A percentile compares a stretch with the other conserved stretches of the same genome.
Evolutionary conservation across 805 yeast species (phyloP).

Genomic region (Candida tallmaniae): DNA sequence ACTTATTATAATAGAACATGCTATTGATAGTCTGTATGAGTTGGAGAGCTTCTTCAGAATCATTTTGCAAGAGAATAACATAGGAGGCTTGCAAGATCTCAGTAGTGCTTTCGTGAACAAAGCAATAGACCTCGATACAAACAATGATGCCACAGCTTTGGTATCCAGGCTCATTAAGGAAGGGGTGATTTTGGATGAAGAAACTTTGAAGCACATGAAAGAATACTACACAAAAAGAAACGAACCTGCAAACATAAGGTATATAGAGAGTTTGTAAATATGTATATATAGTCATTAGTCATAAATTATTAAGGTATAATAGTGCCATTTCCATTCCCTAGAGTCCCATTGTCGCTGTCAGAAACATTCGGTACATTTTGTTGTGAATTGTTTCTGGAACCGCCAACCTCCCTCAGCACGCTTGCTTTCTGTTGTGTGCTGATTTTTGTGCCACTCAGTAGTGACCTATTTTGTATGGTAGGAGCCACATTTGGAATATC

Average conservation of each 20-base stretch:
- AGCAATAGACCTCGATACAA: constrained; percentile 13
- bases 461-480: no score
- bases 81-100: constrained; percentile 7
- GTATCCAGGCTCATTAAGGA: constrained; percentile 9
- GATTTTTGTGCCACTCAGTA: no score
- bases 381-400: background rate
- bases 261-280: constrained; percentile 6
- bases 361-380: no score
- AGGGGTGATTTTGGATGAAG: constrained; percentile 1
- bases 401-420: no score
- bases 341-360: no score
- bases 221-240: constrained; percentile 1
- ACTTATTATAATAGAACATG: background rate
- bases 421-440: no score
- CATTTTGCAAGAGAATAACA: constrained; percentile 1
- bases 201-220: background rate
- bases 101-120: constrained; percentile 17
- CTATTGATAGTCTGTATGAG: constrained; percentile 5
- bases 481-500: constrained; percentile 1
- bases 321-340: no score
- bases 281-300: constrained; percentile 1
- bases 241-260: constrained; percentile 1
- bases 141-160: no score
- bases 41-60: constrained; percentile 9
- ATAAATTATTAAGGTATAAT: background rate